Evolutionary conservation across 768 basidiomycete genomes (phyloP).

Genomic region (Rickenella mellea): DNA sequence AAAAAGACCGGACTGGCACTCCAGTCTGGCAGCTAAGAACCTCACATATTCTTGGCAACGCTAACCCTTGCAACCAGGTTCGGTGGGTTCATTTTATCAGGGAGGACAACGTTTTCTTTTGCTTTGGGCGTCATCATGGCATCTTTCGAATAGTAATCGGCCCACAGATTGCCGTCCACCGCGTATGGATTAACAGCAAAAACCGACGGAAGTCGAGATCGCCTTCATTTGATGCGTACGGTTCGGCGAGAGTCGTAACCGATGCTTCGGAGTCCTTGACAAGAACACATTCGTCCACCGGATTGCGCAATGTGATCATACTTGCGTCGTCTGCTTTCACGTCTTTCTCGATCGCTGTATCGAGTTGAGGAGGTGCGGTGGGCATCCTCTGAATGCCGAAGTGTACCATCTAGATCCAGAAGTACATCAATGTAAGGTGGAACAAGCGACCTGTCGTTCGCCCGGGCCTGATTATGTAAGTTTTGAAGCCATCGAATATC

Average conservation of each 20-base stretch:
- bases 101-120: slow-evolving; percentile 30
- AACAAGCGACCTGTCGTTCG: slow-evolving; percentile 28
- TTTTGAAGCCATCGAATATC: slow-evolving; percentile 32
- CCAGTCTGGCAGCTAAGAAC: too few relatives aligned
- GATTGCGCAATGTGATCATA: not conserved
- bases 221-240: too few relatives aligned
- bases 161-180: slow-evolving; percentile 30
- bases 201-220: slow-evolving; percentile 24
- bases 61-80: slow-evolving; percentile 28
- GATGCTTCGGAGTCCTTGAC: too few relatives aligned
- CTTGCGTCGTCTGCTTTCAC: not conserved
- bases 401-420: slow-evolving; percentile 41
- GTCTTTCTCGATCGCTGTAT: not conserved
- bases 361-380: not conserved
- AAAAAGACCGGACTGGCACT: too few relatives aligned
- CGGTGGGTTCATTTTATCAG: slow-evolving; percentile 33
- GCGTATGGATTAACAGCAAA: slow-evolving; percentile 31
- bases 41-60: too few relatives aligned
- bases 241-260: too few relatives aligned
- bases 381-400: slow-evolving; percentile 36
- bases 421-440: slow-evolving; percentile 39
- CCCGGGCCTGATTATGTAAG: slow-evolving; percentile 26
- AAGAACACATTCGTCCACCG: too few relatives aligned
- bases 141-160: slow-evolving; percentile 33
- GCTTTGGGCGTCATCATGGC: slow-evolving; percentile 33